Evolutionary conservation across 176 grass and related monocot genomes (phyloP).

Genomic region (Triticum monococcum): DNA sequence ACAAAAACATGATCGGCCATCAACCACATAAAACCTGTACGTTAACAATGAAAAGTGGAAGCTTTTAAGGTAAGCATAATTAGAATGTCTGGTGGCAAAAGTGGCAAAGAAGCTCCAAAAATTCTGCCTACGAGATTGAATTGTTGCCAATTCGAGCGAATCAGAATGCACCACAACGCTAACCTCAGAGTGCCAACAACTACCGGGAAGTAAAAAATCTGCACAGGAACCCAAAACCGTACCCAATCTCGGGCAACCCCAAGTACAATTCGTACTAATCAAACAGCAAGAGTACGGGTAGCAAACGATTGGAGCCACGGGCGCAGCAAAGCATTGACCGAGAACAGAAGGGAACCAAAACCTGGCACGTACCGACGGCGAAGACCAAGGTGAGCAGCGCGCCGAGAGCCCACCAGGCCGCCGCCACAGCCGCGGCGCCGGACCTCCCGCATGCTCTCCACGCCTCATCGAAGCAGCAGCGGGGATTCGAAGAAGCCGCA

Average conservation of each 20-base stretch:
- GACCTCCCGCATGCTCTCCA: slow-evolving; percentile 22
- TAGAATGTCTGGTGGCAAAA: not conserved
- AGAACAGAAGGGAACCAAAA: not conserved
- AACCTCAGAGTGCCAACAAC: not conserved
- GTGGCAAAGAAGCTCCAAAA: slow-evolving; percentile 3
- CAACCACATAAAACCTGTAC: not conserved
- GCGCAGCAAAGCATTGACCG: not conserved
- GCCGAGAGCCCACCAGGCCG: slow-evolving; percentile 41
- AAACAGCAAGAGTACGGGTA: not conserved
- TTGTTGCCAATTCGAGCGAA: slow-evolving; percentile 17
- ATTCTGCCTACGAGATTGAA: not conserved
- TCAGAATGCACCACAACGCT: not conserved
- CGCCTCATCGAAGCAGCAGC: slow-evolving; percentile 14
- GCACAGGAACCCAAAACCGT: not conserved
- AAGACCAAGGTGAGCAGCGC: slow-evolving; percentile 70
- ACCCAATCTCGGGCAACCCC: not conserved
- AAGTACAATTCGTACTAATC: not conserved
- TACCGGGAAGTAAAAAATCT: not conserved
- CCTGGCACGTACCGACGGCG: slow-evolving; percentile 51
- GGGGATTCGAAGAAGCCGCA: not conserved
- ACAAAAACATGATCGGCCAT: not conserved
- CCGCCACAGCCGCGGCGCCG: slow-evolving; percentile 5
- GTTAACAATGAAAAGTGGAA: not conserved
- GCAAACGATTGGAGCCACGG: not conserved
- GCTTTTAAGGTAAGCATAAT: not conserved